phyloP scores from a whole-genome alignment of 2,329 filamentous ascomycete genomes.

The Ophioceras dolichostomum region DNA sequence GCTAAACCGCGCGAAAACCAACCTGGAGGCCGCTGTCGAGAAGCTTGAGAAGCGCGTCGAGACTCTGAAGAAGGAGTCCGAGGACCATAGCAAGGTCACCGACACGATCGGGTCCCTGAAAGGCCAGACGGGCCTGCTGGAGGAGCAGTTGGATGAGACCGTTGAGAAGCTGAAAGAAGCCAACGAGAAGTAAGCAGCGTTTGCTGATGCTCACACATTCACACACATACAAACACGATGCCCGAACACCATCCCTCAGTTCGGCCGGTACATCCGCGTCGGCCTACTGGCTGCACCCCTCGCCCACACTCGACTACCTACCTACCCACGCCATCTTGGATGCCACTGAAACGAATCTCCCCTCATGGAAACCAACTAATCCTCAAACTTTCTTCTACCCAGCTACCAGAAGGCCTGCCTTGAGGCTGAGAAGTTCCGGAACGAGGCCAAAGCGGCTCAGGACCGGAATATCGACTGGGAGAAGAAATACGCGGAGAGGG shows the following conservation, averaged over 20 bases:
- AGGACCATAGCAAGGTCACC: slow-evolving; percentile 70
- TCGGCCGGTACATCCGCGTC: no score
- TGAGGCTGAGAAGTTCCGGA: slow-evolving; percentile 98
- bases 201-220: no score
- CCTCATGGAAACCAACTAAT: no score
- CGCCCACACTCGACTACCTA: no score
- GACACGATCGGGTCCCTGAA: slow-evolving; percentile 86
- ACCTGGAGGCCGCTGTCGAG: slow-evolving; percentile 84
- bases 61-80: slow-evolving; percentile 77
- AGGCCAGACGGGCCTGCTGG: slow-evolving; percentile 86
- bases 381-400: no score
- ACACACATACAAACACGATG: no score
- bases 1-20: slow-evolving; percentile 85
- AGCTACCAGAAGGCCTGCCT: slow-evolving; percentile 65
- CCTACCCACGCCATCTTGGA: background rate
- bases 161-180: slow-evolving; percentile 94
- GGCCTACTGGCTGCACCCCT: no score
- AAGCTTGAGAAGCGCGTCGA: slow-evolving; percentile 77
- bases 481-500: slow-evolving; percentile 94
- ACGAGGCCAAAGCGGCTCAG: slow-evolving; percentile 96
- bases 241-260: no score
- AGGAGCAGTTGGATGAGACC: slow-evolving; percentile 94
- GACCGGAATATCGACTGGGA: slow-evolving; percentile 89
- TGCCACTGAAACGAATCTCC: no score
- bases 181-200: slow-evolving; percentile 99